Evolutionary conservation across 2,329 filamentous ascomycete species (phyloP), one percentile per base, ranked within the genome.

Genomic region (Ceratocystis cubensis): DNA sequence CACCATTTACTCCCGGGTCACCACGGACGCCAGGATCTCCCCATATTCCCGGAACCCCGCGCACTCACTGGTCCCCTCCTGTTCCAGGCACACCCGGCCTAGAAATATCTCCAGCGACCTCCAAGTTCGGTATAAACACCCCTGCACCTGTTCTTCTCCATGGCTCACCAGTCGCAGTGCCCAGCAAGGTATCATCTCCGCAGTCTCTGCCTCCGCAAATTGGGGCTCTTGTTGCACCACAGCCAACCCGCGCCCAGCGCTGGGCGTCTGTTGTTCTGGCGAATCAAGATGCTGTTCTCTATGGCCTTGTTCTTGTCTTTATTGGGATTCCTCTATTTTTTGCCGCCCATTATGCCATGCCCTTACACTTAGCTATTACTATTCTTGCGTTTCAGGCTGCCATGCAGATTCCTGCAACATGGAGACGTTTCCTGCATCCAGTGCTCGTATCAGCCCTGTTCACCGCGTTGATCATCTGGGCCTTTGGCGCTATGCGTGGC

Each of bases 271-370:
- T 75, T 17, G 72, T 83, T 25, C 77, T 77, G 17, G 69, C 71
- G 0, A 76, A 82, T 64, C 71, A 82, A 3, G 80, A 85, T 70
- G 68, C 75, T 1, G 59, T 78, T 0, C 78, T 76, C 0, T 85
- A 81, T 69, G 66, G 71, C 3, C 8, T 71, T 0, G 50, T 83
- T 0, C 79, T 84, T 69, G 59, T 83, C 41, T 74, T 82, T 63
- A 71, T 82, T 7, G 83, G 83, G 0, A 69, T 84, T 0, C 82
- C 83, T 0, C 71, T 83, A 1, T 84, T 83, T 72, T 85, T 82
- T 71, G 72, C 73, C 3, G 75, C 75, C 0, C 78, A 77, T 17
- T 86, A 85, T 72, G 78, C 77, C 17, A 80, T 81, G 78, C 78
- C 79, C 1, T 70, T 77, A 15, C 79, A 81, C 33, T 73, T 80